Evolutionary conservation across 2,329 filamentous ascomycete genomes (phyloP).

Genomic region (Knufia petricola): DNA sequence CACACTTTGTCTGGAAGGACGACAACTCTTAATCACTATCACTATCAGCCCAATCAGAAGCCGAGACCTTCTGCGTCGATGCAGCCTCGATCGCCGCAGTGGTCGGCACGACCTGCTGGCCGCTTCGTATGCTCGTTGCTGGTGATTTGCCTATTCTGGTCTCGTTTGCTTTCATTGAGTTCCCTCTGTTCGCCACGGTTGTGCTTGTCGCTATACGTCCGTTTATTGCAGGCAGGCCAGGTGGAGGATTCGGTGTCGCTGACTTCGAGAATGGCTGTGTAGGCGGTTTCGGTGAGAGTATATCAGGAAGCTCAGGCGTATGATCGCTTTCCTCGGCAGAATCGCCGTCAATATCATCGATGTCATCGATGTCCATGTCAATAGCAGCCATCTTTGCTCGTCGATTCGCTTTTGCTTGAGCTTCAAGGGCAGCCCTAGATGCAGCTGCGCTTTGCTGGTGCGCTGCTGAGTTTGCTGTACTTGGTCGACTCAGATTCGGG

Average conservation of each 20-base stretch:
- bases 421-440: conserved; percentile 12
- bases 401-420: conserved; percentile 25
- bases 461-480: conserved; percentile 1
- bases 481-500: background rate
- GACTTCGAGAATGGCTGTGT: background rate
- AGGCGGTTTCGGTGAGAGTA: background rate
- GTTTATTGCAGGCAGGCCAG: background rate
- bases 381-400: conserved; percentile 28
- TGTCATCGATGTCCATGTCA: conserved; percentile 23
- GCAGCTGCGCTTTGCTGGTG: background rate
- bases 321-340: conserved; percentile 8
- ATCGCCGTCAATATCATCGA: conserved; percentile 19
- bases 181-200: background rate
- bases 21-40: conserved; percentile 7
- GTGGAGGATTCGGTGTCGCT: background rate
- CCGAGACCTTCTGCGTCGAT: conserved; percentile 13
- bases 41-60: conserved; percentile 19
- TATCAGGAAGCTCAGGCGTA: background rate
- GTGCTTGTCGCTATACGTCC: background rate
- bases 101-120: background rate
- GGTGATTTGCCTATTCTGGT: background rate
- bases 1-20: too few species aligned
- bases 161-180: background rate
- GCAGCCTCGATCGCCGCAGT: background rate
- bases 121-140: background rate